Conservation (phyloP, 2,329 filamentous ascomycete species). For the Thelonectria blattea region DNA sequence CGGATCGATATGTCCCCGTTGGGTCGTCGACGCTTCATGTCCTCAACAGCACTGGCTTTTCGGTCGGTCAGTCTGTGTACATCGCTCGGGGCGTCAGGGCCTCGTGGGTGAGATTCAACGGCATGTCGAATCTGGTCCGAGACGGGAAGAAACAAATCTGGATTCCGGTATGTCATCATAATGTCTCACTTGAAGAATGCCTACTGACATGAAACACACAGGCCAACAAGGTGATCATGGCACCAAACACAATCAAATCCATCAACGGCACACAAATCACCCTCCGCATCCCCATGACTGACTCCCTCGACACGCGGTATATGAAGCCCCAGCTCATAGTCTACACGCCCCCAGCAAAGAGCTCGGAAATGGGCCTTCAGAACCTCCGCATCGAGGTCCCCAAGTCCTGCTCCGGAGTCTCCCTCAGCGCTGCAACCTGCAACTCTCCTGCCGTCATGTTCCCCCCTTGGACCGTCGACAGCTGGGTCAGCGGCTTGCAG, state of each 20-base stretch:
- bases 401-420: slow-evolving; percentile 19
- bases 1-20: slow-evolving; percentile 26
- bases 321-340: slow-evolving; percentile 17
- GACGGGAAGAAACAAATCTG: slow-evolving; percentile 24
- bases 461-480: slow-evolving; percentile 30
- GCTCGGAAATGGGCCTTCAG: slow-evolving; percentile 26
- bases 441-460: slow-evolving; percentile 27
- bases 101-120: slow-evolving; percentile 25
- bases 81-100: slow-evolving; percentile 20
- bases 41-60: background rate
- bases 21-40: slow-evolving; percentile 19
- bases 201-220: rapidly evolving
- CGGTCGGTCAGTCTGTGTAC: slow-evolving; percentile 21
- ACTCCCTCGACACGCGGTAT: slow-evolving; percentile 22
- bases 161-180: slow-evolving; percentile 21
- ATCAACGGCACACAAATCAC: slow-evolving; percentile 26
- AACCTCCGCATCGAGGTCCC: slow-evolving; percentile 20
- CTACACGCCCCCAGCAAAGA: slow-evolving; percentile 18
- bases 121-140: slow-evolving; percentile 25
- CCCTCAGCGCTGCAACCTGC: slow-evolving; percentile 1
- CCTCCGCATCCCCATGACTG: slow-evolving; percentile 27
- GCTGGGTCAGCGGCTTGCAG: slow-evolving; percentile 23
- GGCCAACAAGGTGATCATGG: slow-evolving; percentile 18
- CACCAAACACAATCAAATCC: slow-evolving; percentile 23
- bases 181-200: rapidly evolving